Conservation (phyloP, 495 filamentous ascomycete species). For the Friedmanniomyces endolithicus region DNA sequence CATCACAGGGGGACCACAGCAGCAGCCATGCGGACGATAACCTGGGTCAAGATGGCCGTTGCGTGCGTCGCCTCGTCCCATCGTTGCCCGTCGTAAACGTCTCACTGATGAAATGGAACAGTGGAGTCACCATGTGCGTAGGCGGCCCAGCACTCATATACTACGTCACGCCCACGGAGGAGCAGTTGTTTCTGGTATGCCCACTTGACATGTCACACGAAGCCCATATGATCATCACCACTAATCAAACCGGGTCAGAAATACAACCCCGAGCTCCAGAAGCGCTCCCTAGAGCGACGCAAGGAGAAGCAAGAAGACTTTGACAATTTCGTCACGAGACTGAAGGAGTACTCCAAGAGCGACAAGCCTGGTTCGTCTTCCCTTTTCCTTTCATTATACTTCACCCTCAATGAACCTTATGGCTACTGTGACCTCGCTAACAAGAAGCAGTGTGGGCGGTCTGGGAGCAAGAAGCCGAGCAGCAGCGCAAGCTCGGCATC, state of each 20-base stretch:
- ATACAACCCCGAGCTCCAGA: conserved; percentile 89
- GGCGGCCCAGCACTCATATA: conserved; percentile 78
- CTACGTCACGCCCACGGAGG: conserved; percentile 73
- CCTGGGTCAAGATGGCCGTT: conserved; percentile 44
- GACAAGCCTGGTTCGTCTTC: conserved; percentile 61
- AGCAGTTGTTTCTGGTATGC: conserved; percentile 65
- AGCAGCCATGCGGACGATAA: conserved; percentile 38
- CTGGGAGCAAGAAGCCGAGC: conserved; percentile 35
- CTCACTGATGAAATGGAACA: conserved; percentile 26
- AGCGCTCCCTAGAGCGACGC: conserved; percentile 62
- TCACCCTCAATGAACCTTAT: background rate
- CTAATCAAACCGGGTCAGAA: conserved; percentile 34
- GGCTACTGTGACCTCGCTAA: conserved; percentile 33
- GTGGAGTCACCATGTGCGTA: conserved; percentile 54
- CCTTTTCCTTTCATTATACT: background rate
- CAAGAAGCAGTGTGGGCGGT: conserved; percentile 49
- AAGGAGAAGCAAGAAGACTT: conserved; percentile 67
- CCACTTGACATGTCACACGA: background rate
- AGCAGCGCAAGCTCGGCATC: conserved; percentile 4
- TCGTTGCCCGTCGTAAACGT: background rate
- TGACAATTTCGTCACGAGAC: conserved; percentile 65
- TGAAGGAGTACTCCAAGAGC: conserved; percentile 84
- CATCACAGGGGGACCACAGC: background rate
- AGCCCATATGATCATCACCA: background rate
- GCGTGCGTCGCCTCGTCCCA: conserved; percentile 31